Evolutionary conservation across 495 filamentous ascomycete genomes (phyloP).

Genomic region (Cudoniella acicularis): DNA sequence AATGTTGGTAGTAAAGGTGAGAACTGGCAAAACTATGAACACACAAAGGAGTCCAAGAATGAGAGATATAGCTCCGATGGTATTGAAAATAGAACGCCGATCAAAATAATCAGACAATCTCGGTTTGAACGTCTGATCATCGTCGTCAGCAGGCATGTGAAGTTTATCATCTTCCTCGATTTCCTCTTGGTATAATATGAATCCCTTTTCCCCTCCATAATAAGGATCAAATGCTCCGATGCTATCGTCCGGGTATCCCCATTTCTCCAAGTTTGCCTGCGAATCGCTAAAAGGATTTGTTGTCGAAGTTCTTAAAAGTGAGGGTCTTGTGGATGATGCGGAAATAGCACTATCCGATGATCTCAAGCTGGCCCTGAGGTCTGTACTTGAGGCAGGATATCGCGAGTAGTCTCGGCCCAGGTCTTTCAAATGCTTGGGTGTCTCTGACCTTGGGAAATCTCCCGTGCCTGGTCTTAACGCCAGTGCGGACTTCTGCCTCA

Average conservation of each 20-base stretch:
- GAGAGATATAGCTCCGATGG: conserved; percentile 38
- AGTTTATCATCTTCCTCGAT: conserved; percentile 46
- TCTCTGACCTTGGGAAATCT: conserved; percentile 13
- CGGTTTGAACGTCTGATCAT: conserved; percentile 39
- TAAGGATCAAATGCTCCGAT: conserved; percentile 31
- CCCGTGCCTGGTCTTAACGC: background rate
- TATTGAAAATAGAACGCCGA: conserved; percentile 33
- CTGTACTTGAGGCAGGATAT: conserved; percentile 28
- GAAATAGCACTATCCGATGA: background rate
- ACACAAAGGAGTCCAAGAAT: conserved; percentile 38
- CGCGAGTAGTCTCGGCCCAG: conserved; percentile 43
- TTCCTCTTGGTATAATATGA: conserved; percentile 39
- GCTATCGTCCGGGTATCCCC: conserved; percentile 39
- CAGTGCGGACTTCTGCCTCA: conserved; percentile 10
- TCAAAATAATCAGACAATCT: conserved; percentile 37
- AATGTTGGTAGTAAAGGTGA: conserved; percentile 33
- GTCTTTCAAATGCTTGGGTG: conserved; percentile 30
- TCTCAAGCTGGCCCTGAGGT: background rate
- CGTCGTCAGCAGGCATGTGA: conserved; percentile 44
- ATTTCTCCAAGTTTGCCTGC: conserved; percentile 24
- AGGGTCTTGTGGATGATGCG: background rate
- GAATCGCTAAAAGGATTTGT: conserved; percentile 21
- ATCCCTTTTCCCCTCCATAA: conserved; percentile 29
- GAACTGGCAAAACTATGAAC: conserved; percentile 42
- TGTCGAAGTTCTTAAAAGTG: conserved; percentile 28